Evolutionary conservation across 2,329 filamentous ascomycete genomes (phyloP), one percentile per base, ranked within the genome.

Genomic region (Microsporum audouinii): DNA sequence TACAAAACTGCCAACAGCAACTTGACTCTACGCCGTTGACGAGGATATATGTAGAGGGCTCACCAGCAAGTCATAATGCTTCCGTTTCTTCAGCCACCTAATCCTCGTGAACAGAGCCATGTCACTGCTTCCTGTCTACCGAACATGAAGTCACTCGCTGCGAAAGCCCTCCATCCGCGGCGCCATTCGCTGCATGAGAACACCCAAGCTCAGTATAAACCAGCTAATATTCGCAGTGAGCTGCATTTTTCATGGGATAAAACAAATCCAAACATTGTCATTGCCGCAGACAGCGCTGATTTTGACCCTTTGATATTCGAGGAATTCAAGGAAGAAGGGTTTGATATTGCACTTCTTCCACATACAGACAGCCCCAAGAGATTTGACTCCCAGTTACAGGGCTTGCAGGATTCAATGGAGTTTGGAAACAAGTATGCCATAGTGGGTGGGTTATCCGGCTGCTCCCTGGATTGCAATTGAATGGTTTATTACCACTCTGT

Each of bases 211-310:
- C 49, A 31, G 7, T 53, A 53, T 14, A 53, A 53, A n/a, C 49
- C 29, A n/a, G 8, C 10, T 5, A n/a, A 4, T 6, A 53, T 5
- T 41, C 55, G 33, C 33, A 59, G 39, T 3, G 57, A 61, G 29
- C 45, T 57, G 17, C 57, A 45, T 8, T 83, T 96, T 60, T 78
- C 91, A 47, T 84, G 87, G 14, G 91, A 97, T 69, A 89, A 95
- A 71, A 75, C 76, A 1, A 95, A 96, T 68, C 79, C 86, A 14
- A 82, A 84, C 47, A 80, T 65, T 4, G 62, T 66, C 23, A 41
- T 66, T 43, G 63, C 63, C 5, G 62, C 61, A 5, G 61, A 63
- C 38, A 58, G 57, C 3, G 7, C 45, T 1, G 53, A 61, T 10
- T 62, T 65, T 34, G 62, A 66, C 23, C 60, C 55, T 14, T 47